These are phyloP conservation scores for Magnolia officinalis DNA, from an alignment of 164 flowering plant genomes.

Conservation along the genomic window DNA sequence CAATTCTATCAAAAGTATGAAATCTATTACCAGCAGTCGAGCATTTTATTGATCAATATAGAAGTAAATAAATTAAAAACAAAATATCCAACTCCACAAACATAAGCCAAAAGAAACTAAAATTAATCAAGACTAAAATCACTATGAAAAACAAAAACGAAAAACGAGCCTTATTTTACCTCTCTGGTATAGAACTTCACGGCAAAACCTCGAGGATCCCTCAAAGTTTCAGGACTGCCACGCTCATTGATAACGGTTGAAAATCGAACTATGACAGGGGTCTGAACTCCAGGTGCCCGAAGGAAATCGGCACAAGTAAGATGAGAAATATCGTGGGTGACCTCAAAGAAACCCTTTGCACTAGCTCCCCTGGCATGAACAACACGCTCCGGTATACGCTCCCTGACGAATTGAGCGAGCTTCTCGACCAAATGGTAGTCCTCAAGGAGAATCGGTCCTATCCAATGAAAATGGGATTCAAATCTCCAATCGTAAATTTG, in stretches of 20 bases:
- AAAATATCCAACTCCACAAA: neutral
- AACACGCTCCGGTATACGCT: slow-evolving; percentile 96
- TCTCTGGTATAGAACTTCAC: slow-evolving; percentile 92
- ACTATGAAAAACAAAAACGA: neutral
- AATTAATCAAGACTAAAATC: neutral
- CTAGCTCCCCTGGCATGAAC: slow-evolving; percentile 99
- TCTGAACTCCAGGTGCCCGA: slow-evolving; percentile 97
- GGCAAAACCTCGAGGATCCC: slow-evolving; percentile 92
- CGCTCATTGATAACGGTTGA: slow-evolving; percentile 96
- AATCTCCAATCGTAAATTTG: neutral
- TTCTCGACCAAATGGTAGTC: slow-evolving; percentile 95
- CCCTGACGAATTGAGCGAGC: slow-evolving; percentile 87
- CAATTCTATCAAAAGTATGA: too few species aligned
- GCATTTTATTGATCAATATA: too few species aligned
- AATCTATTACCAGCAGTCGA: too few species aligned
- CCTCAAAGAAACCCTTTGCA: slow-evolving; percentile 99
- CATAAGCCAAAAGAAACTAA: neutral
- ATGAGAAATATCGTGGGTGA: slow-evolving; percentile 83
- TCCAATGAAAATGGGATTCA: slow-evolving; percentile 2
- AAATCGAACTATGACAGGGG: slow-evolving; percentile 89
- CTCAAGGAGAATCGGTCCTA: slow-evolving; percentile 99
- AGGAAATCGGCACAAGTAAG: slow-evolving; percentile 96
- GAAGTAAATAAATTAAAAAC: neutral
- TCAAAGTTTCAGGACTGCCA: slow-evolving; percentile 96
- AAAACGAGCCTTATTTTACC: slow-evolving; percentile 32